Conservation (phyloP, 768 basidiomycete genomes). For the Pholiota conissans region DNA sequence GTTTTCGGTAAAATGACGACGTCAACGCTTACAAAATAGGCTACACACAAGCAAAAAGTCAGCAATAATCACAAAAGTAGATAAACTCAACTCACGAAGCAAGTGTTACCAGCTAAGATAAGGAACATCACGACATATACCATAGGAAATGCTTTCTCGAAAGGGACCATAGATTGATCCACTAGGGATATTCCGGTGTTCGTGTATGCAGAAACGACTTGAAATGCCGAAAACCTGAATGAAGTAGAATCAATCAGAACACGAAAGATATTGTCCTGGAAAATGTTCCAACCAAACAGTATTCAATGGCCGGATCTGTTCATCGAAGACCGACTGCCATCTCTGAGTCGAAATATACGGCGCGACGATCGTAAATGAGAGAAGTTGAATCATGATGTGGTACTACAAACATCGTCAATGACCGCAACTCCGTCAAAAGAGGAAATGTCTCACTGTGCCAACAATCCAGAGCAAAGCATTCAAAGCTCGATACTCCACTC, state of each 20-base stretch:
- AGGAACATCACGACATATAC: slow-evolving; percentile 69
- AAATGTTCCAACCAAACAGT: slow-evolving; percentile 60
- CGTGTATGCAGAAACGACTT: slow-evolving; percentile 83
- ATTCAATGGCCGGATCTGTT: slow-evolving; percentile 52
- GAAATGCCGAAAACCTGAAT: slow-evolving; percentile 80
- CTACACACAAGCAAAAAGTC: slow-evolving; percentile 41
- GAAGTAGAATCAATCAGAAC: slow-evolving; percentile 55
- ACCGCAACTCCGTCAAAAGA: slow-evolving; percentile 2
- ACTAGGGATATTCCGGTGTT: slow-evolving; percentile 88
- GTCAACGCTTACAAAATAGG: slow-evolving; percentile 79
- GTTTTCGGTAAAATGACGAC: too few relatives aligned
- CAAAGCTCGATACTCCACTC: slow-evolving; percentile 89
- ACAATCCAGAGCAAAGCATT: slow-evolving; percentile 83
- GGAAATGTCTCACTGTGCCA: slow-evolving; percentile 50
- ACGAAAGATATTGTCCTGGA: neutral
- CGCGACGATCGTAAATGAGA: slow-evolving; percentile 72
- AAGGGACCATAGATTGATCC: slow-evolving; percentile 91
- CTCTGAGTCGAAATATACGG: slow-evolving; percentile 69
- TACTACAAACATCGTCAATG: slow-evolving; percentile 53
- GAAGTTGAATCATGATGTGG: slow-evolving; percentile 67
- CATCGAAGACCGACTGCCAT: slow-evolving; percentile 62
- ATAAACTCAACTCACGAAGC: slow-evolving; percentile 90
- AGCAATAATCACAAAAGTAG: too few relatives aligned
- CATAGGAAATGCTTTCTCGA: slow-evolving; percentile 84
- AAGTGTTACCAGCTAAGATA: slow-evolving; percentile 91